Percentiles rank a stretch among this genome's conserved stretches.
Conservation (phyloP, 768 basidiomycete genomes). For the Rhodotorula diobovata region DNA sequence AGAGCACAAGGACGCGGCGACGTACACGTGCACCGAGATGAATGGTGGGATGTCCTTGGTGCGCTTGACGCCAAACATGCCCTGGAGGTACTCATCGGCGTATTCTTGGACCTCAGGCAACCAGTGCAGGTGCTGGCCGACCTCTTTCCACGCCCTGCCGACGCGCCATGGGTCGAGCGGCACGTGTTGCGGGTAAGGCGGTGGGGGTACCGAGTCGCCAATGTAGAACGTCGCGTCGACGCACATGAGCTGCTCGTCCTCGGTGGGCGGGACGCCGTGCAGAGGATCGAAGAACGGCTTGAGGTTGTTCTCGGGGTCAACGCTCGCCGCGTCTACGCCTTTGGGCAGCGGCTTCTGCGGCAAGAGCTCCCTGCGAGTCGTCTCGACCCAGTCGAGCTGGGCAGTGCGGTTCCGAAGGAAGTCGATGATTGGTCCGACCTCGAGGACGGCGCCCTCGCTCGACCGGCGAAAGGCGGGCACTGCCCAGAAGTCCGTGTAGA, state of each 20-base stretch:
- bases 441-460: not conserved
- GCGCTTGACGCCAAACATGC: not conserved
- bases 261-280: not conserved
- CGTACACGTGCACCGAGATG: slow-evolving; percentile 1
- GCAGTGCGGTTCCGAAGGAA: not conserved
- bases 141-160: not conserved
- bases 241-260: not conserved
- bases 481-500: slow-evolving; percentile 5
- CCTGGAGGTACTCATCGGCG: not conserved
- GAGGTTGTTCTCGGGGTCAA: not conserved
- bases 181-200: not conserved
- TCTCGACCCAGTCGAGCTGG: not conserved
- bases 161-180: slow-evolving; percentile 1
- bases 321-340: not conserved
- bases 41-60: not conserved
- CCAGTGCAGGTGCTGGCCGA: slow-evolving; percentile 9
- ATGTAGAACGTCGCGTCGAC: not conserved
- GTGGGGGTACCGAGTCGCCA: slow-evolving; percentile 21
- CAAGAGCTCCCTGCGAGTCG: not conserved
- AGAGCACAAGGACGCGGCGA: not conserved
- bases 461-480: not conserved
- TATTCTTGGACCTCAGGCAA: not conserved
- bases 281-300: not conserved
- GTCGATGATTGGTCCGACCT: not conserved
- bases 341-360: not conserved